A percentile compares a stretch with the other conserved stretches of the same genome.
Conservation (phyloP, 2,329 filamentous ascomycete species). For the Aspergillus sp. region DNA sequence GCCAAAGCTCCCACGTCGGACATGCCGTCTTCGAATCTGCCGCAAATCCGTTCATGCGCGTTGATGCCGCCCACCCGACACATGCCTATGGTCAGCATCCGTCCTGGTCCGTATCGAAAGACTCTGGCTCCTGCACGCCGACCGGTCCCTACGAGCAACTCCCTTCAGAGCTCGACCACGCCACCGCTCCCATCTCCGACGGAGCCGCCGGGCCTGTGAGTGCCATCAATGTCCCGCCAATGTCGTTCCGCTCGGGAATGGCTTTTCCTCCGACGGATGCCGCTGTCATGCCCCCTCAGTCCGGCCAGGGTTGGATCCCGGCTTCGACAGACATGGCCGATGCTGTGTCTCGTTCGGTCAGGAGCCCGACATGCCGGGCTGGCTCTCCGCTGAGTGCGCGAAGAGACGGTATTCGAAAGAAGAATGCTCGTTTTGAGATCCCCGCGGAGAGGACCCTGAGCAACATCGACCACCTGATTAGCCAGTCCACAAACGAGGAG, state of each 20-base stretch:
- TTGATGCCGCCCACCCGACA: conserved; percentile 40
- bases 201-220: conserved; percentile 33
- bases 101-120: conserved; percentile 56
- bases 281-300: conserved; percentile 53
- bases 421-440: conserved; percentile 97
- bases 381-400: conserved; percentile 66
- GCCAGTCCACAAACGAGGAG: conserved; percentile 69
- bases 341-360: conserved; percentile 44
- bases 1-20: conserved; percentile 32
- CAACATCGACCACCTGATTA: conserved; percentile 91
- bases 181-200: conserved; percentile 34
- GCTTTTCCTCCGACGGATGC: conserved; percentile 40
- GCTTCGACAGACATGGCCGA: conserved; percentile 40
- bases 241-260: conserved; percentile 40
- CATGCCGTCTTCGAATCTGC: conserved; percentile 42
- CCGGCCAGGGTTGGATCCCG: conserved; percentile 48
- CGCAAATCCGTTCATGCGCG: conserved; percentile 56
- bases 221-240: conserved; percentile 28
- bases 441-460: conserved; percentile 83
- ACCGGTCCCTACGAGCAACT: conserved; percentile 61
- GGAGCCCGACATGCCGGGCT: conserved; percentile 57
- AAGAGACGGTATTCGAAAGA: conserved; percentile 90
- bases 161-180: conserved; percentile 42
- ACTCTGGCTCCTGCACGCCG: conserved; percentile 64
- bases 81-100: conserved; percentile 38